Evolutionary conservation across 2,329 filamentous ascomycete genomes (phyloP).

Genomic region (Ceratocystis albifundus): DNA sequence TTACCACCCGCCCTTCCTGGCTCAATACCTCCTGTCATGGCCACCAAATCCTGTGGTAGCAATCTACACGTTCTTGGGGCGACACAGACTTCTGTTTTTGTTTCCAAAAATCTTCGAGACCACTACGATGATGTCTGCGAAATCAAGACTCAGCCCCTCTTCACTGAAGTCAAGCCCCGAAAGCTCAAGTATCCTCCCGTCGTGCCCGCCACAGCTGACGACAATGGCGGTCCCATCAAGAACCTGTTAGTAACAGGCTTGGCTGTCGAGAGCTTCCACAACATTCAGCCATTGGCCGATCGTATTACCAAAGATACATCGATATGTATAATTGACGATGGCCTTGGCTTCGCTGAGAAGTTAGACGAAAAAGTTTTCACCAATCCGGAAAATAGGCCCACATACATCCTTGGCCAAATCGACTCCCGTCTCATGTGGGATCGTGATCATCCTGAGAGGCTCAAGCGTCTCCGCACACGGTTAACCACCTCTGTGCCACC

Average conservation of each 20-base stretch:
- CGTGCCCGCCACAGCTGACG: conserved; percentile 21
- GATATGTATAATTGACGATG: conserved; percentile 66
- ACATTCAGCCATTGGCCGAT: conserved; percentile 49
- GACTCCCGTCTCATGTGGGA: conserved; percentile 38
- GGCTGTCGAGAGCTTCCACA: conserved; percentile 43
- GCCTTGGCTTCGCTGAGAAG: conserved; percentile 71
- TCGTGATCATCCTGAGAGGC: conserved; percentile 27
- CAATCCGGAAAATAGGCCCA: conserved; percentile 52
- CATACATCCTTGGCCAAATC: conserved; percentile 60
- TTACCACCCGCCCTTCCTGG: neutral
- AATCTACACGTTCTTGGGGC: conserved; percentile 21
- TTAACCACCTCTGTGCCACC: conserved; percentile 20
- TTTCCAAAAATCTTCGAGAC: conserved; percentile 22
- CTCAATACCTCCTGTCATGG: conserved; percentile 16
- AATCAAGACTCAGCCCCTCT: conserved; percentile 18
- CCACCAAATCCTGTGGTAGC: conserved; percentile 8
- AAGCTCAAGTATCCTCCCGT: conserved; percentile 24
- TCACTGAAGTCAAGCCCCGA: conserved; percentile 17
- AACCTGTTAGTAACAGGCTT: conserved; percentile 57
- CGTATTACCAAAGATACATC: conserved; percentile 58
- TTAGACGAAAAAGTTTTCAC: conserved; percentile 61
- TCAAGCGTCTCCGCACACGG: conserved; percentile 29
- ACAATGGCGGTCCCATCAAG: conserved; percentile 46
- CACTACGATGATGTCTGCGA: conserved; percentile 24
- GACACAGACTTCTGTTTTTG: conserved; percentile 19